Evolutionary conservation across 257 asterid genomes (phyloP), one percentile per base, ranked within the genome.

Genomic region (Ilex asprella): DNA sequence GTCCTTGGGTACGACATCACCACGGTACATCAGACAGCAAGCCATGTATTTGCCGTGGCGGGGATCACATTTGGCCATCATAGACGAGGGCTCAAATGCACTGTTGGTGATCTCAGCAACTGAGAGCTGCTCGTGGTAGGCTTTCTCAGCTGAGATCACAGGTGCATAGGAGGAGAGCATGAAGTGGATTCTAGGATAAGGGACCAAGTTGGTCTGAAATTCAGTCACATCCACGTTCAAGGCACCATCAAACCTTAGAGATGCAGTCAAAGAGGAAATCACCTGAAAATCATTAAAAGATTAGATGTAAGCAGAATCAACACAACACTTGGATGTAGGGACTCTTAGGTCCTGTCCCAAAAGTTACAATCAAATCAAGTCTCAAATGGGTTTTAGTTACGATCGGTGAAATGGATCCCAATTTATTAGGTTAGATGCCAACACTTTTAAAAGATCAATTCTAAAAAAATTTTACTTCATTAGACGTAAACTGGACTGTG

Each of bases 11-110:
- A 73, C 79, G 30, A 73, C 82, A 67, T 73, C 79, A 14, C 82
- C 77, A 14, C 77, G 79, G 62, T 77, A 73, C 77, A 73, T 77
- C 79, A 77, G 56, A 57, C 79, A 73, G 64, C 79, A 77, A 35
- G 82, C 82, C 78, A 77, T 77, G 71, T 73, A 77, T 46, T 77
- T 77, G 2, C 79, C 82, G 64, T 73, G 77, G 35, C 79, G 79
- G 56, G 82, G 79, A 56, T 77, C 82, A 32, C 79, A 70, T 54
- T 77, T 77, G 43, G 76, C 82, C 82, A 77, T 77, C 79, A 77
- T 77, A 53, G 77, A 70, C 6, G 82, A 70, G 16, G 82, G 82
- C 69, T 77, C 79, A 43, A 78, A 78, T 21, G 77, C 75, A 41
- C 75, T 78, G 77, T 70, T 74, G 30, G 79, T 78, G 71, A 78